Percentiles rank a stretch among this genome's conserved stretches.
Evolutionary conservation across 2,329 filamentous ascomycete genomes (phyloP).

Genomic region (Diaporthe vaccinii): DNA sequence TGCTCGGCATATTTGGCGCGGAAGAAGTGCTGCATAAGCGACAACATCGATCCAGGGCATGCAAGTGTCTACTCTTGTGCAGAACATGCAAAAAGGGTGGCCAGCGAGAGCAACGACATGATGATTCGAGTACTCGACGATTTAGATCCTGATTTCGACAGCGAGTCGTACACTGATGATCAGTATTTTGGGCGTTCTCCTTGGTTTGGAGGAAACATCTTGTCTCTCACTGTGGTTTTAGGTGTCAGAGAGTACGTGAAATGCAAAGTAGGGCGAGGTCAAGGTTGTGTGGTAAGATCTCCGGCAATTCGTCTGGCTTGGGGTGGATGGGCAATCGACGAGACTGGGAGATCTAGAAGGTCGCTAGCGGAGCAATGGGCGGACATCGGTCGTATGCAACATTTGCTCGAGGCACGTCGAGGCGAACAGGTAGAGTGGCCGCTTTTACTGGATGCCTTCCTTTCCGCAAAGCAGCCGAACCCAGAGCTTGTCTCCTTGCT

Average conservation of each 20-base stretch:
- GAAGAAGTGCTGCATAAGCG: background rate
- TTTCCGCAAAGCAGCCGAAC: background rate
- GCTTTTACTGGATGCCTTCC: background rate
- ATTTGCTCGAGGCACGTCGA: too few species aligned
- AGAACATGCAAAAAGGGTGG: background rate
- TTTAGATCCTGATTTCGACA: background rate
- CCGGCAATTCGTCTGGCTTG: background rate
- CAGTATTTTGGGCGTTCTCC: too few species aligned
- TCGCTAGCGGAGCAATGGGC: too few species aligned
- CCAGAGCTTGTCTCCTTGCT: background rate
- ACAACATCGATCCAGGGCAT: accelerated
- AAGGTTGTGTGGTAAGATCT: background rate
- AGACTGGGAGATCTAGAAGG: background rate
- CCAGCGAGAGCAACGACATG: background rate
- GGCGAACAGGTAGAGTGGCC: background rate
- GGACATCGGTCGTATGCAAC: too few species aligned
- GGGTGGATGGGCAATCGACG: too few species aligned
- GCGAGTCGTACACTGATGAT: too few species aligned
- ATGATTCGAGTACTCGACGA: background rate
- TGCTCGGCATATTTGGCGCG: background rate
- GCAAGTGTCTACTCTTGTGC: background rate
- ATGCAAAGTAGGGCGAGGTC: background rate
- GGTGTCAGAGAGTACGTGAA: background rate
- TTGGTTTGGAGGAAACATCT: background rate
- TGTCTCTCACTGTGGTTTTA: background rate